These are phyloP conservation scores for Mayamaea pseudoterrestris DNA, from an alignment of 108 stramenopile genomes.

Conservation along the genomic window DNA sequence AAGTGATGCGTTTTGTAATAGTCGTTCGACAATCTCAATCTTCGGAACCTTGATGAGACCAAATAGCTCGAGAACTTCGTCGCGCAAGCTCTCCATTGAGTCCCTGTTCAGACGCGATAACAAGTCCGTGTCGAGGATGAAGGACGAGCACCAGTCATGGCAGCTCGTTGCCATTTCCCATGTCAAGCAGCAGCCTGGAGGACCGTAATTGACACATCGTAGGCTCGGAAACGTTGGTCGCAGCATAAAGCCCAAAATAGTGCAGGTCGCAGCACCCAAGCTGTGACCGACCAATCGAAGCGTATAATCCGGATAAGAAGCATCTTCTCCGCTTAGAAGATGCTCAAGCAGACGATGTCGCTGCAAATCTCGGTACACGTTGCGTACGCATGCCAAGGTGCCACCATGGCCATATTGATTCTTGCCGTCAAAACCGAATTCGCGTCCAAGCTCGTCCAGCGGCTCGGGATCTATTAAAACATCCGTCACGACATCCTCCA, in stretches of 20 bases:
- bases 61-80: conserved; percentile 78
- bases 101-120: conserved; percentile 76
- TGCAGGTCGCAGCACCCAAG: conserved; percentile 87
- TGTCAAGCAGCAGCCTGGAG: conserved; percentile 84
- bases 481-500: conserved; percentile 95
- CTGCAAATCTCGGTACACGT: conserved; percentile 68
- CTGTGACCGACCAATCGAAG: conserved; percentile 87
- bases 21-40: conserved; percentile 26
- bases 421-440: conserved; percentile 66
- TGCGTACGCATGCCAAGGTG: conserved; percentile 61
- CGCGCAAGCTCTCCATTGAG: conserved; percentile 60
- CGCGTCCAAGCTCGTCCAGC: conserved; percentile 52
- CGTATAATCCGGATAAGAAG: conserved; percentile 51
- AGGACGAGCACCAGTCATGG: conserved; percentile 51
- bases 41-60: conserved; percentile 77
- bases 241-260: conserved; percentile 79
- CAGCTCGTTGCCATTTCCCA: conserved; percentile 64
- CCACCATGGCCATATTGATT: conserved; percentile 80
- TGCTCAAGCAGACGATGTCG: conserved; percentile 49
- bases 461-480: conserved; percentile 74
- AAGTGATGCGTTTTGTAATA: conserved; percentile 1
- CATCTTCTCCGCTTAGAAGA: conserved; percentile 38
- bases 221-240: conserved; percentile 56
- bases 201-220: conserved; percentile 68
- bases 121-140: conserved; percentile 80